Percentiles rank a stretch among this genome's conserved stretches.
Conservation (phyloP, 2,329 filamentous ascomycete species). For the Xylogone sp. region DNA sequence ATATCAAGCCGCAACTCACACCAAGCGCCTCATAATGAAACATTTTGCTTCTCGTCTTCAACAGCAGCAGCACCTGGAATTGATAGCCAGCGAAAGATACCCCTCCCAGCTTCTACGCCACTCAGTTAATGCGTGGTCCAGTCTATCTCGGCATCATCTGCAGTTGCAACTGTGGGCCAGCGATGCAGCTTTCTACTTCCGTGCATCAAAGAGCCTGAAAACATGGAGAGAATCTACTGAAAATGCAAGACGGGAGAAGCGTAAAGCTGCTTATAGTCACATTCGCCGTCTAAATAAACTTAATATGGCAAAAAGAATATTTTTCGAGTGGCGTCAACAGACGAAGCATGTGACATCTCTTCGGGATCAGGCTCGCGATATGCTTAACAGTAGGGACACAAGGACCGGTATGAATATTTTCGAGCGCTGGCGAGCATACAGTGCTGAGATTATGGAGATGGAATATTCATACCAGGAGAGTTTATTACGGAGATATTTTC, state of each 20-base stretch:
- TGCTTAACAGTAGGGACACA: constrained; percentile 19
- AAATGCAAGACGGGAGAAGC: constrained; percentile 23
- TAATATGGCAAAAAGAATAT: constrained; percentile 19
- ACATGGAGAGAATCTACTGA: constrained; percentile 25
- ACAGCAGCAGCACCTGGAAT: constrained; percentile 14
- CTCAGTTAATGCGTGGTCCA: constrained; percentile 16
- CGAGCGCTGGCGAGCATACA: constrained; percentile 25
- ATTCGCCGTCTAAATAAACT: constrained; percentile 25
- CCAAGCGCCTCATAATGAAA: constrained; percentile 15
- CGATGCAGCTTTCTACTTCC: constrained; percentile 27
- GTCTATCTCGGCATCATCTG: constrained; percentile 15
- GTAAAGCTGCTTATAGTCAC: constrained; percentile 24
- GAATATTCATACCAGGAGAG: constrained; percentile 18
- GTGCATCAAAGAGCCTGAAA: constrained; percentile 21
- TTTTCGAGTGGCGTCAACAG: constrained; percentile 21
- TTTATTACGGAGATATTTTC: constrained; percentile 20
- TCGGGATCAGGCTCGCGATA: constrained; percentile 22
- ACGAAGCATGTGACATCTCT: constrained; percentile 19
- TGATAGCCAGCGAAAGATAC: constrained; percentile 15
- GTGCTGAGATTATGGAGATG: constrained; percentile 22
- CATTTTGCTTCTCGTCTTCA: constrained; percentile 20
- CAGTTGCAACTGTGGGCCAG: constrained; percentile 18
- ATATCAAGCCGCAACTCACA: constrained; percentile 17
- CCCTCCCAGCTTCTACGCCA: constrained; percentile 15
- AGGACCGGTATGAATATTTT: constrained; percentile 25